These are phyloP conservation scores for Penicillium herquei DNA, from an alignment of 495 filamentous ascomycete species.

Conservation along the genomic window DNA sequence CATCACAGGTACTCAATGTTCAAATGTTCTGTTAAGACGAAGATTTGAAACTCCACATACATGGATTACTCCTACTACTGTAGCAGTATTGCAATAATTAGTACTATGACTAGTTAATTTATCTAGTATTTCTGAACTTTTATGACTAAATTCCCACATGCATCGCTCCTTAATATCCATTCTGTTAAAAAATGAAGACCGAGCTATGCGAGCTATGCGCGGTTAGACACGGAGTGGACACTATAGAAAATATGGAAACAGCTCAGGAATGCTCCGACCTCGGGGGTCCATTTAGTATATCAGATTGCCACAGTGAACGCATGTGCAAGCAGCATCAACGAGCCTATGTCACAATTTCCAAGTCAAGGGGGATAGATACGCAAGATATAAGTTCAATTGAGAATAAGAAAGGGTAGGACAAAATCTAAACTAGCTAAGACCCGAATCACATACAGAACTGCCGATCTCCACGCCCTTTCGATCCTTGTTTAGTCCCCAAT, in stretches of 20 bases:
- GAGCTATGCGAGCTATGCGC: slow-evolving; percentile 8
- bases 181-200: background rate
- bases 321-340: background rate
- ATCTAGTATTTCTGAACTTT: too few relatives aligned
- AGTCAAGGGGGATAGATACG: background rate
- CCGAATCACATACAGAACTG: background rate
- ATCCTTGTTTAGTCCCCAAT: background rate
- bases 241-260: slow-evolving; percentile 1
- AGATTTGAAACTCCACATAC: too few relatives aligned
- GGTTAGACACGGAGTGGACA: slow-evolving; percentile 21
- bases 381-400: background rate
- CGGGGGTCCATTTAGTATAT: slow-evolving; percentile 11
- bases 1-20: too few relatives aligned
- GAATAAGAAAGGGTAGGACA: background rate
- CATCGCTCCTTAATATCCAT: background rate
- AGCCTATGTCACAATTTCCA: background rate
- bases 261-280: slow-evolving; percentile 19
- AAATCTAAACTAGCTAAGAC: background rate
- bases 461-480: slow-evolving; percentile 1
- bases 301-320: background rate
- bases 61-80: too few relatives aligned
- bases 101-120: too few relatives aligned
- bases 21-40: too few relatives aligned
- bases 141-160: too few relatives aligned
- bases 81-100: too few relatives aligned